Conservation (phyloP, 2,329 filamentous ascomycete genomes). For the Parafenestella ontariensis region DNA sequence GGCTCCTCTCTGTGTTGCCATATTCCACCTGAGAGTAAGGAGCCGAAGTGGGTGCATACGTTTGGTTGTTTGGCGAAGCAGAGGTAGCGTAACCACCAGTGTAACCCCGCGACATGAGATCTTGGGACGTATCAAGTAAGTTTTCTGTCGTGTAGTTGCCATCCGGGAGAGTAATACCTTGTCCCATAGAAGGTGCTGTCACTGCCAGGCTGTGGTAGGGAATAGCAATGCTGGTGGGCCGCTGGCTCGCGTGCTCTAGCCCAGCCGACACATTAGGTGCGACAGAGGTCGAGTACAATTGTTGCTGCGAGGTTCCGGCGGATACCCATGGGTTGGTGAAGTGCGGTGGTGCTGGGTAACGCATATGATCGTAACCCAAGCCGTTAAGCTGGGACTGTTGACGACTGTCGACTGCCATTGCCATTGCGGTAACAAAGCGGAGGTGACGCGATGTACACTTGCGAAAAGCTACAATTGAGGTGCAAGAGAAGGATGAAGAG, state of each 20-base stretch:
- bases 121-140: conserved; percentile 76
- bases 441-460: conserved; percentile 8
- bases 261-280: conserved; percentile 59
- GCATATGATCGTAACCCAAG: conserved; percentile 82
- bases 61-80: conserved; percentile 70
- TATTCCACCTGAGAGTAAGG: conserved; percentile 82
- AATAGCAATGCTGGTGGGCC: conserved; percentile 70
- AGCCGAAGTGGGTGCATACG: conserved; percentile 71
- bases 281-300: conserved; percentile 71
- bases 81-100: conserved; percentile 73
- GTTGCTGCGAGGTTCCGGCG: conserved; percentile 62
- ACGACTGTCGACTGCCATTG: conserved; percentile 92
- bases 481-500: conserved; percentile 34
- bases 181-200: conserved; percentile 73
- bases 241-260: conserved; percentile 57
- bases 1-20: conserved; percentile 61
- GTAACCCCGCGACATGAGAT: conserved; percentile 76
- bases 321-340: conserved; percentile 92
- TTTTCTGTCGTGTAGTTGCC: conserved; percentile 67
- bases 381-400: conserved; percentile 71
- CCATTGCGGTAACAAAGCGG: conserved; percentile 64
- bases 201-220: conserved; percentile 78
- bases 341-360: conserved; percentile 70
- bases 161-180: conserved; percentile 70
- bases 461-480: conserved; percentile 20